Base-by-base conservation (phyloP, 2,329 filamentous ascomycete species). In the Scorias spongiosa region DNA sequence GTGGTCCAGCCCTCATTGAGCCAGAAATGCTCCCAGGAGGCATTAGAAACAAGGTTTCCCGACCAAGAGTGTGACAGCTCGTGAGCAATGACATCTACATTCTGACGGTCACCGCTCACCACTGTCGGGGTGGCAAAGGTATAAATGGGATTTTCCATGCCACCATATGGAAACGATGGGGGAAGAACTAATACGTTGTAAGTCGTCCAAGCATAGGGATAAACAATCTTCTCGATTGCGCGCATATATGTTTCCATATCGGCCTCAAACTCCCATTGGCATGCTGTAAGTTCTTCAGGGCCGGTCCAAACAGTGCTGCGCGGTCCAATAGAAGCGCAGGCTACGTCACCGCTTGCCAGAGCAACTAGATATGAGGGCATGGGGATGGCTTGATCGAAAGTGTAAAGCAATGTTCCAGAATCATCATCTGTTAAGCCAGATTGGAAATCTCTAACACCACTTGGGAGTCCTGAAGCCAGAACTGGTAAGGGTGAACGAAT, bases 361-460 rank as follows among this genome's bases (percentile, higher is more conserved):
- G 89, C 91, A 59, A 95, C 95, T 32, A 98, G 75, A 57, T 98
- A 96, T 30, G 84, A 82, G 5, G 91, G 88, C 53, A 96, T 96
- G 1, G 91, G 89, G 12, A 95, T 84, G 48, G 81, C 78, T 62
- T 96, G 91, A 65, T 85, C 76, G 63, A 94, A 96, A 37, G 76
- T 78, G 64, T 94, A 95, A 29, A 88, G 67, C 54, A 76, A 62
- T 5, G 71, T 75, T 2, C 65, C 69, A 2, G 66, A 51, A 43
- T 67, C 64, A 10, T 76, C 80, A 41, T 76, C 65, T 39, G 71
- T 67, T 9, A 15, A 36, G 18, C 69, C 66, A 2, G 69, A 63
- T 39, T 67, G 55, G 39, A 71, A 73, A 40, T 74, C 67, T 18
- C 67, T 68, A 26, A 71, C 63, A 9, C 72, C 66, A 5, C 67